A percentile compares a stretch with the other conserved stretches of the same genome.
Evolutionary conservation across 2,329 filamentous ascomycete species (phyloP).

Genomic region (Aspergillus alliaceus): DNA sequence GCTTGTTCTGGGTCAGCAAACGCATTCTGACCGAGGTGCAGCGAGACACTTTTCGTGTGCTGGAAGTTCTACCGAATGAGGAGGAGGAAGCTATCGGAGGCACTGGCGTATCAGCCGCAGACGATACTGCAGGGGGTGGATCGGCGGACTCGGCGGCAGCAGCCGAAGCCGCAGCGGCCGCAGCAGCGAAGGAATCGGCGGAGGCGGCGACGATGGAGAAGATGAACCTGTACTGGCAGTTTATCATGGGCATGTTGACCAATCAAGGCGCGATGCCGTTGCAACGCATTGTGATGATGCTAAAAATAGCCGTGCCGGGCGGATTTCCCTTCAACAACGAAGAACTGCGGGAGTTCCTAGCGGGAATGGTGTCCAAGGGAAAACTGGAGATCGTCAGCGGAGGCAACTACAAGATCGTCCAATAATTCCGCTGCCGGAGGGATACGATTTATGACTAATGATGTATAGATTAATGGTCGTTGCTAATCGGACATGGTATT

Average conservation of each 20-base stretch:
- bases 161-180: slow-evolving; percentile 38
- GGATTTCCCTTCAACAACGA: slow-evolving; percentile 89
- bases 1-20: slow-evolving; percentile 64
- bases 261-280: slow-evolving; percentile 85
- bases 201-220: slow-evolving; percentile 66
- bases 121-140: slow-evolving; percentile 12
- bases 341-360: slow-evolving; percentile 78
- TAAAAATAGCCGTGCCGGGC: slow-evolving; percentile 85
- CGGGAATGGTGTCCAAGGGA: slow-evolving; percentile 71
- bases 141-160: slow-evolving; percentile 22
- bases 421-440: slow-evolving; percentile 12
- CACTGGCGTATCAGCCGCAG: slow-evolving; percentile 16
- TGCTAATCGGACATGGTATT: slow-evolving; percentile 10
- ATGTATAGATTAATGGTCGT: not conserved
- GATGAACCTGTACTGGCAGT: slow-evolving; percentile 80
- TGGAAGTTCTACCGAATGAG: slow-evolving; percentile 52
- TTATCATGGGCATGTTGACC: slow-evolving; percentile 92
- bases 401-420: slow-evolving; percentile 64
- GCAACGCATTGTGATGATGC: slow-evolving; percentile 84
- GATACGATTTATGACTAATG: slow-evolving; percentile 5
- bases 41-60: slow-evolving; percentile 55
- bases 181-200: slow-evolving; percentile 45
- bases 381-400: slow-evolving; percentile 66
- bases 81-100: slow-evolving; percentile 25
- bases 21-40: slow-evolving; percentile 50